Percentiles rank a stretch among this genome's conserved stretches.
Conservation (phyloP, 2,329 filamentous ascomycete genomes). For the Calonectria henricotiae region DNA sequence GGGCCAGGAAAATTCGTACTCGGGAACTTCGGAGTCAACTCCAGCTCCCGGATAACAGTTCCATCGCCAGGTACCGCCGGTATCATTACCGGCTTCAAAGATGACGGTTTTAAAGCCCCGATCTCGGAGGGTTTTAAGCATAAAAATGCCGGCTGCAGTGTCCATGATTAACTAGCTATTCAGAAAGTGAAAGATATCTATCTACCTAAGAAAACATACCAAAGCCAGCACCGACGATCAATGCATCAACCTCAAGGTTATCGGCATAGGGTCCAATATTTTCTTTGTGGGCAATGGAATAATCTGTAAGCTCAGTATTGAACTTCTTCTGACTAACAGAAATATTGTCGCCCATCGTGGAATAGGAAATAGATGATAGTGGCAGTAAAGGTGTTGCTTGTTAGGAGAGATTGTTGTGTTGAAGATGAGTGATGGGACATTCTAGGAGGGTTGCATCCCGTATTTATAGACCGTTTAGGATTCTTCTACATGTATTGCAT, state of each 20-base stretch:
- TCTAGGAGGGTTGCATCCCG: background rate
- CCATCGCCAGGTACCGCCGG: constrained; percentile 72
- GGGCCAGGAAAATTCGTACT: constrained; percentile 70
- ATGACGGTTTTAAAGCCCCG: constrained; percentile 66
- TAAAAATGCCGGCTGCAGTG: constrained; percentile 64
- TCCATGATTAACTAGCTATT: background rate
- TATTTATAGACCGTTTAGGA: constrained; percentile 4
- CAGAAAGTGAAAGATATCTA: no score
- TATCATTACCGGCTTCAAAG: constrained; percentile 68
- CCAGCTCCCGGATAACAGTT: constrained; percentile 71
- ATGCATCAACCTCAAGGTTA: constrained; percentile 63
- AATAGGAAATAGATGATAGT: background rate
- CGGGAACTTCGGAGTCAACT: constrained; percentile 70
- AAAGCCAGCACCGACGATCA: constrained; percentile 66
- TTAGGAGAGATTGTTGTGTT: background rate
- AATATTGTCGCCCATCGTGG: constrained; percentile 48
- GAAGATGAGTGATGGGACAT: background rate
- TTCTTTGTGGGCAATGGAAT: constrained; percentile 53
- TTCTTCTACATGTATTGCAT: background rate
- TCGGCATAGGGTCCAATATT: constrained; percentile 61
- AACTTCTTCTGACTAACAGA: constrained; percentile 56
- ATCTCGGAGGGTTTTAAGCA: constrained; percentile 69
- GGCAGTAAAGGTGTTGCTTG: background rate
- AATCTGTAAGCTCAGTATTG: constrained; percentile 62
- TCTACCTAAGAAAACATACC: constrained; percentile 48